These are phyloP conservation scores for Kwoniella sp. DNA, from an alignment of 768 basidiomycete genomes.

Conservation along the genomic window DNA sequence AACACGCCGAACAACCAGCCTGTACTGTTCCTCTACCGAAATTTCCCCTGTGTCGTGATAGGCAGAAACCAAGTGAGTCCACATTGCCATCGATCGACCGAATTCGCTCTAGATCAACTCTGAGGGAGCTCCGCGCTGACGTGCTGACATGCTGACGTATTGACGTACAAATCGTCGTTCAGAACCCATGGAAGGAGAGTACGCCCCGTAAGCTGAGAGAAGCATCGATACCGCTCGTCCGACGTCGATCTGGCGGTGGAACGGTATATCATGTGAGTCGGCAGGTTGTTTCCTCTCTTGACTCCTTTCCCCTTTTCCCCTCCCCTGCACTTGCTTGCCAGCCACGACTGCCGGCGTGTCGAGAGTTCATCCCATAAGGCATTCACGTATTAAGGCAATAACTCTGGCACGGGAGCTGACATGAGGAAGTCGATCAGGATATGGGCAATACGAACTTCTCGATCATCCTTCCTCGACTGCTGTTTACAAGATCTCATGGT, in stretches of 20 bases:
- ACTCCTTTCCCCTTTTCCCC: neutral
- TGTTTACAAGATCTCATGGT: slow-evolving; percentile 78
- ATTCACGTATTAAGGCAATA: too few species aligned
- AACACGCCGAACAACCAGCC: slow-evolving; percentile 69
- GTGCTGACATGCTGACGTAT: neutral
- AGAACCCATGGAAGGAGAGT: slow-evolving; percentile 98
- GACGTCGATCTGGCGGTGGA: slow-evolving; percentile 88
- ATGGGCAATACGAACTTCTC: slow-evolving; percentile 97
- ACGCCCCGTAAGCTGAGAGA: slow-evolving; percentile 67
- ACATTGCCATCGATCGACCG: too few species aligned
- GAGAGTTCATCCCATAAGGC: too few species aligned
- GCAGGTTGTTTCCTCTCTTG: too few species aligned
- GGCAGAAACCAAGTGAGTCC: slow-evolving; percentile 73
- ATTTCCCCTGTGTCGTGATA: slow-evolving; percentile 85
- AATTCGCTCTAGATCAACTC: neutral
- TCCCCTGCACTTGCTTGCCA: too few species aligned
- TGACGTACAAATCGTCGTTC: neutral
- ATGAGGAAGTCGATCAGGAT: slow-evolving; percentile 64
- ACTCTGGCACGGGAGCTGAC: too few species aligned
- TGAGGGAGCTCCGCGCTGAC: too few species aligned
- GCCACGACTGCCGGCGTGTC: too few species aligned
- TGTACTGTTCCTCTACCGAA: slow-evolving; percentile 82
- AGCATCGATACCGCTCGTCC: slow-evolving; percentile 71
- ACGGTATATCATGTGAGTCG: slow-evolving; percentile 87
- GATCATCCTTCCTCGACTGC: slow-evolving; percentile 77